Conservation (phyloP, 2,329 filamentous ascomycete genomes). For the Ophiocordyceps camponoti-saundersi region DNA sequence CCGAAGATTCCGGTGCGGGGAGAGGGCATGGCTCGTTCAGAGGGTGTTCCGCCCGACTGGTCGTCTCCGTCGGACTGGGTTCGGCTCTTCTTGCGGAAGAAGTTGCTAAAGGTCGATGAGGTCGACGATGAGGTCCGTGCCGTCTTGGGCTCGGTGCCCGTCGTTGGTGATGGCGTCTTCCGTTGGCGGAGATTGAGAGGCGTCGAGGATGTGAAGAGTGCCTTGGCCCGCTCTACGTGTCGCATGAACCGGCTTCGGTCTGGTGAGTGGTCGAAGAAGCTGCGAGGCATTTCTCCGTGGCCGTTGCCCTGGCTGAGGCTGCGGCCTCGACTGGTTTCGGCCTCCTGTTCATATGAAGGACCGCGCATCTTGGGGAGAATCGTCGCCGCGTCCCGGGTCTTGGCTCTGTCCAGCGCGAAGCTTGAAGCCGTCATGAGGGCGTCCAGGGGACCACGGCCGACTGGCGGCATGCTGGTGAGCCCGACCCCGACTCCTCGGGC, state of each 20-base stretch:
- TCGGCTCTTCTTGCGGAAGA: constrained; percentile 11
- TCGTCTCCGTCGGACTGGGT: constrained; percentile 4
- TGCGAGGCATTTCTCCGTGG: not conserved
- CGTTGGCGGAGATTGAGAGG: not conserved
- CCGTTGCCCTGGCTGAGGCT: not conserved
- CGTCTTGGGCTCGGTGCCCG: constrained; percentile 1
- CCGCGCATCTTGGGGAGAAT: constrained; percentile 5
- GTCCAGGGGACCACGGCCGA: not conserved
- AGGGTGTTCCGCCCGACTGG: not conserved
- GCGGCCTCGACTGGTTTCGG: not conserved
- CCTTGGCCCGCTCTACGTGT: not conserved
- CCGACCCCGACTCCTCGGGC: not conserved
- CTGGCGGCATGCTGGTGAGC: not conserved
- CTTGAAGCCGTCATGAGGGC: not conserved
- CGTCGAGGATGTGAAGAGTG: not conserved
- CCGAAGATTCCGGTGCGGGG: not conserved
- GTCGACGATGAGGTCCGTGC: constrained; percentile 6
- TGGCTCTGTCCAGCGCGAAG: constrained; percentile 8
- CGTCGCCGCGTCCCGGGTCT: constrained; percentile 7
- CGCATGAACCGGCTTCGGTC: not conserved
- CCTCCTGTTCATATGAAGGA: too few species aligned
- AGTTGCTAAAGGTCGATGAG: constrained; percentile 5
- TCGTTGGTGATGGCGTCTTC: constrained; percentile 3
- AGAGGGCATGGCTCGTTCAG: not conserved
- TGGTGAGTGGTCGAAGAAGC: constrained; percentile 1